Conservation (phyloP, 2,329 filamentous ascomycete species). For the Ambrosiella beaveri region DNA sequence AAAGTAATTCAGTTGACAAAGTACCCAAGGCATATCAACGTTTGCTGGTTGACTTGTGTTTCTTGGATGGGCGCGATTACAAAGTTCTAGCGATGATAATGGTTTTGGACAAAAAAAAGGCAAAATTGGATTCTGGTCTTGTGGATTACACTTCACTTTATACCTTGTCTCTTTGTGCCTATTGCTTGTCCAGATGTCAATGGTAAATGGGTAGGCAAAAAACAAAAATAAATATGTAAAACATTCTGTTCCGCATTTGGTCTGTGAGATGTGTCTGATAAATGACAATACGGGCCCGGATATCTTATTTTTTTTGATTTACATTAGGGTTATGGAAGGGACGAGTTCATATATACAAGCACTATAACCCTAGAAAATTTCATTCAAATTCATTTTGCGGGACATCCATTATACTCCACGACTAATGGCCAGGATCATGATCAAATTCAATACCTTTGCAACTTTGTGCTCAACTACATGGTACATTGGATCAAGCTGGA, state of each 20-base stretch:
- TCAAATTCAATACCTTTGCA: too few species aligned
- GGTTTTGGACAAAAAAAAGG: conserved; percentile 14
- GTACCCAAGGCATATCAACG: conserved; percentile 12
- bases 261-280: background rate
- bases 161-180: conserved; percentile 6
- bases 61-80: conserved; percentile 10
- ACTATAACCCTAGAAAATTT: background rate
- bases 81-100: conserved; percentile 13
- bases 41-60: conserved; percentile 10
- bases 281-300: background rate
- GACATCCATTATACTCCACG: too few species aligned
- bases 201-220: conserved; percentile 11
- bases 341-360: background rate
- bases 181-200: conserved; percentile 7
- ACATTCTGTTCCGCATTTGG: background rate
- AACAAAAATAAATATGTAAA: conserved; percentile 12
- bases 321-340: too few species aligned
- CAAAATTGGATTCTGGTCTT: conserved; percentile 13
- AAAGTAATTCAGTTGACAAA: conserved; percentile 30
- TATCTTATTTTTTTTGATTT: too few species aligned
- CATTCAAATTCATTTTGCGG: too few species aligned
- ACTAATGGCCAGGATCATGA: too few species aligned
- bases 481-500: too few species aligned
- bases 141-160: conserved; percentile 7
- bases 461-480: too few species aligned